These are phyloP conservation scores for Lachnellula willkommii DNA, from an alignment of 2,329 filamentous ascomycete genomes.

Conservation along the genomic window DNA sequence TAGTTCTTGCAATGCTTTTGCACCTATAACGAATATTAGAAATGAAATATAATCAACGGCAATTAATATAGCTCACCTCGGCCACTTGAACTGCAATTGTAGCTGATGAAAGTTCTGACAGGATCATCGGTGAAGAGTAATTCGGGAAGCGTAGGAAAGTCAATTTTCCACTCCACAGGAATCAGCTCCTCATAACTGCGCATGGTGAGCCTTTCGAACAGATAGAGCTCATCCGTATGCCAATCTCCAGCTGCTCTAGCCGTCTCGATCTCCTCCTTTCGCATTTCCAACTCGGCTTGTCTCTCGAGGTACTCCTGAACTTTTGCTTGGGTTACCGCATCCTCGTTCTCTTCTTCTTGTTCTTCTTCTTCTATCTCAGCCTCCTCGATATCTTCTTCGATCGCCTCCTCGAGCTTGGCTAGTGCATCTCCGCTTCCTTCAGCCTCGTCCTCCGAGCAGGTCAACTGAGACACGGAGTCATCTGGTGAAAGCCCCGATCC, in stretches of 20 bases:
- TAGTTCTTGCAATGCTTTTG: slow-evolving; percentile 26
- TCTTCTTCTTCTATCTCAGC: slow-evolving; percentile 7
- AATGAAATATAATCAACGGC: neutral
- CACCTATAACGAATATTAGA: slow-evolving; percentile 14
- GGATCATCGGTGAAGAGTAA: slow-evolving; percentile 24
- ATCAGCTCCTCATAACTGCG: slow-evolving; percentile 30
- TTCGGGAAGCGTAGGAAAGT: slow-evolving; percentile 29
- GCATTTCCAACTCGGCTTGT: slow-evolving; percentile 24
- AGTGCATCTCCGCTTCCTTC: neutral
- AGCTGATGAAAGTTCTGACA: slow-evolving; percentile 26
- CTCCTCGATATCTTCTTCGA: slow-evolving; percentile 1
- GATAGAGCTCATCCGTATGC: slow-evolving; percentile 27
- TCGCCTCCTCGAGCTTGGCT: neutral
- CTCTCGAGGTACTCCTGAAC: slow-evolving; percentile 27
- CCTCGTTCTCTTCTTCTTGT: slow-evolving; percentile 3
- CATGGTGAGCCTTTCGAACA: slow-evolving; percentile 28
- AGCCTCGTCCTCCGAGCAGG: slow-evolving; percentile 3
- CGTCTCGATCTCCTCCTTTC: slow-evolving; percentile 22
- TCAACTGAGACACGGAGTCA: slow-evolving; percentile 21
- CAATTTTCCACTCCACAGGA: slow-evolving; percentile 24
- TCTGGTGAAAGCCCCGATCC: slow-evolving; percentile 14
- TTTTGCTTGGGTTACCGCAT: slow-evolving; percentile 20
- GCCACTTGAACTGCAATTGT: slow-evolving; percentile 16
- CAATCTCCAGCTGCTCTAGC: slow-evolving; percentile 24
- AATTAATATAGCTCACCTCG: slow-evolving; percentile 21